Conservation (phyloP, 179 eudicot species). For the Nepenthes alata region DNA sequence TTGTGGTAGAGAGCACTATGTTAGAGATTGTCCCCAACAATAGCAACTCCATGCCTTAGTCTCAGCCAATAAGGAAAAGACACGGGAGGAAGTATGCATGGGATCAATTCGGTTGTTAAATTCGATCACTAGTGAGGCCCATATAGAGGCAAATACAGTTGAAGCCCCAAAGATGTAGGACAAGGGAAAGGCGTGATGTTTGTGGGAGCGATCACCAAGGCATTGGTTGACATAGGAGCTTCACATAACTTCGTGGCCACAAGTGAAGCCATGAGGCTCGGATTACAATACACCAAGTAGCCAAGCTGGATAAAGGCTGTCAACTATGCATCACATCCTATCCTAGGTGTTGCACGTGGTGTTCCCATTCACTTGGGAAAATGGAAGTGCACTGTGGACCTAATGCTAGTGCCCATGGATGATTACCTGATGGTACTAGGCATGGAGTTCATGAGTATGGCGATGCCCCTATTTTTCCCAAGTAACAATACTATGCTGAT, state of each 20-base stretch:
- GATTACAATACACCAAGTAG: background rate
- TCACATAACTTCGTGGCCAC: background rate
- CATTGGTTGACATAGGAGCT: background rate
- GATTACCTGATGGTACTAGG: background rate
- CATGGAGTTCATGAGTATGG: background rate
- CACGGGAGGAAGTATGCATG: too few species aligned
- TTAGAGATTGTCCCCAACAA: too few species aligned
- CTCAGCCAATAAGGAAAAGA: too few species aligned
- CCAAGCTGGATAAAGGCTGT: background rate
- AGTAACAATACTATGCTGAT: background rate
- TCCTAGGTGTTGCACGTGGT: background rate
- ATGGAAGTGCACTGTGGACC: background rate
- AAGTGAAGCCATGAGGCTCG: background rate
- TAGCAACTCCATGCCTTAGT: too few species aligned
- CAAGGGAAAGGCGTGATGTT: too few species aligned
- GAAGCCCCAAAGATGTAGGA: too few species aligned
- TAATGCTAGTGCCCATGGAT: background rate
- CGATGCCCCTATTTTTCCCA: background rate
- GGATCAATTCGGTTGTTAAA: too few species aligned
- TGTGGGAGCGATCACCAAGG: too few species aligned
- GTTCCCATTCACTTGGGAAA: background rate
- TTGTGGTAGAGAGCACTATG: too few species aligned
- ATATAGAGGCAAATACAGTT: too few species aligned
- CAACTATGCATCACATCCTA: background rate
- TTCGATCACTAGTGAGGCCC: too few species aligned